Evolutionary conservation across 2,329 filamentous ascomycete species (phyloP).

Genomic region (Pseudocercospora fuligena): DNA sequence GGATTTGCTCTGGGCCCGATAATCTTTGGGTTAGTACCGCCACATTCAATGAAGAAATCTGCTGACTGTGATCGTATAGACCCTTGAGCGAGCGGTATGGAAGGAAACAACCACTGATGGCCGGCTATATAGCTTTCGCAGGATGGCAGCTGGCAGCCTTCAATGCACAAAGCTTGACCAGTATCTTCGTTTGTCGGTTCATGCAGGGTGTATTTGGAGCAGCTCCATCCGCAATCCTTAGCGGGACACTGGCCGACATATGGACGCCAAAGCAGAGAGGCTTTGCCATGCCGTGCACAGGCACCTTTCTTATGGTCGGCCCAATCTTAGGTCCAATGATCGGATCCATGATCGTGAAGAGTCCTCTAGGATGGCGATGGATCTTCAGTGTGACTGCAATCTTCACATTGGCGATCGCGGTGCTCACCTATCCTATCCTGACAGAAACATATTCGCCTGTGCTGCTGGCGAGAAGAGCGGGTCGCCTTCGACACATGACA

Average conservation of each 20-base stretch:
- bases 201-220: constrained; percentile 50
- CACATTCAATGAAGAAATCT: background rate
- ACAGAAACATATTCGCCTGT: constrained; percentile 61
- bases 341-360: constrained; percentile 48
- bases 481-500: constrained; percentile 31
- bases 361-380: constrained; percentile 49
- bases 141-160: constrained; percentile 48
- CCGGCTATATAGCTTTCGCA: constrained; percentile 43
- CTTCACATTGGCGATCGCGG: constrained; percentile 46
- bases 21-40: constrained; percentile 43
- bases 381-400: constrained; percentile 50
- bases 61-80: background rate
- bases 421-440: constrained; percentile 49
- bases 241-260: constrained; percentile 53
- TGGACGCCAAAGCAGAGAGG: constrained; percentile 48
- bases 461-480: constrained; percentile 47
- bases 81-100: constrained; percentile 64
- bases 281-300: constrained; percentile 65
- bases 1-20: constrained; percentile 61
- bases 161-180: constrained; percentile 48
- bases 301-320: constrained; percentile 69
- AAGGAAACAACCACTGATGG: constrained; percentile 43
- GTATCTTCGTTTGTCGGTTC: constrained; percentile 51
- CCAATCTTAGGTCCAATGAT: constrained; percentile 63
- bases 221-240: constrained; percentile 50